Conservation (phyloP, 2,329 filamentous ascomycete species). For the Xylariaceae sp. region DNA sequence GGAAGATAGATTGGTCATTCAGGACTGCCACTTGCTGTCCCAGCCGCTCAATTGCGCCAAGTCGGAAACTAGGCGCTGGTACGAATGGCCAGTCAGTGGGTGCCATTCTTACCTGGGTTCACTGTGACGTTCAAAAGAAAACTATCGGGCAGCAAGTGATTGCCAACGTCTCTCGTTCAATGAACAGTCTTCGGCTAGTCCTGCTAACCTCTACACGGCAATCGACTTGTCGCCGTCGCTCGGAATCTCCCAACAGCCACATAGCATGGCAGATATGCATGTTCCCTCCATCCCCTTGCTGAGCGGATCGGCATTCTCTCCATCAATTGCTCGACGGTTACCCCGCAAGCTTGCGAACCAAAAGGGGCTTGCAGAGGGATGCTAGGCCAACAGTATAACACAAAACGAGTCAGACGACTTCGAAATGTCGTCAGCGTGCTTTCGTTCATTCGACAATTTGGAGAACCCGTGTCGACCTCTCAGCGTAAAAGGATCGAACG, state of each 20-base stretch:
- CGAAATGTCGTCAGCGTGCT: conserved; percentile 10
- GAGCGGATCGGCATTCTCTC: conserved; percentile 12
- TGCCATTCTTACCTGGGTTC: conserved; percentile 10
- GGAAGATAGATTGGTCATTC: conserved; percentile 5
- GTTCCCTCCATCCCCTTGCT: not conserved
- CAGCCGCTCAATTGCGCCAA: not conserved
- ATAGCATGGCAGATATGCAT: not conserved
- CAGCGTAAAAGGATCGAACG: not conserved
- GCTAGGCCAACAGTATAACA: conserved; percentile 15
- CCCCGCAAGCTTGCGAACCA: conserved; percentile 19
- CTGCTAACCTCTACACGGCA: conserved; percentile 1
- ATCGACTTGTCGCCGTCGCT: conserved; percentile 6
- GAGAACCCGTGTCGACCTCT: conserved; percentile 3
- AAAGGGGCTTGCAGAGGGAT: conserved; percentile 5
- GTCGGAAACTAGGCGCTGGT: not conserved
- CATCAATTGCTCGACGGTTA: conserved; percentile 14
- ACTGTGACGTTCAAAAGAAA: not conserved
- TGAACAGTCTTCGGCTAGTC: conserved; percentile 8
- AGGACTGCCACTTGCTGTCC: not conserved
- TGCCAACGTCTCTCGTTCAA: not conserved
- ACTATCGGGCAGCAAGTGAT: conserved; percentile 2
- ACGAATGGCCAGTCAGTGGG: conserved; percentile 7
- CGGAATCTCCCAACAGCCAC: conserved; percentile 4
- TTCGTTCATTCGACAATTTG: conserved; percentile 16
- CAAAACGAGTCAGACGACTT: conserved; percentile 18